Evolutionary conservation across 106 monocot species (phyloP), one percentile per base, ranked within the genome.

Genomic region (Phalaenopsis equestris): DNA sequence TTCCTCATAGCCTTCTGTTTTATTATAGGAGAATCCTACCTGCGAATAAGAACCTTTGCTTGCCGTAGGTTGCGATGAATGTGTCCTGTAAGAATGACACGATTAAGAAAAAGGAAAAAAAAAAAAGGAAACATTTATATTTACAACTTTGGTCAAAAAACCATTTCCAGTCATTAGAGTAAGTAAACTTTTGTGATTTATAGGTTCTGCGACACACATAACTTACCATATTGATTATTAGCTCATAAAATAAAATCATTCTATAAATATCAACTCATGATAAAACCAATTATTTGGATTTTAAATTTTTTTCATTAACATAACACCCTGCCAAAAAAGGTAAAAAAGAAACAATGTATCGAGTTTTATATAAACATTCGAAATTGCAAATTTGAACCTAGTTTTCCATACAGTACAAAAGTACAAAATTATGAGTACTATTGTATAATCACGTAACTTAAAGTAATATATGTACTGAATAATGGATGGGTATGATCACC

Each of bases 11-110:
- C 86, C 86, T 80, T 93, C 89, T 70, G 83, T 88, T 77, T 91
- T 93, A 30, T 30, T 30, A 80, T 99, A 99, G 17, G 99, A 99
- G 75, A 93, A 99, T 42, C 99, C 93, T 17, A 99, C 95, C 80
- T 99, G 99, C 37, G 99, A 93, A 82, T 99, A 99, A 75, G 99
- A 86, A 75, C 90, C 99, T 80, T 91, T 99, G 82, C 41, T 88
- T 56, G 83, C 80, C 52, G 90, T 81, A 78, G 86, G 57, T 48
- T 95, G 95, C 47, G 90, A 80, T 70, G 88, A 19, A 11, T 86
- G 80, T 75, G 87, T 56, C 76, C 95, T 99, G 79, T 65, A 11
- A 55, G 42, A 78, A 82, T 48, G 43, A 55, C 2, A 77, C 16
- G 3, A 55, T 48, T 48, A 45, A 45, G 6, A 45, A 45, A 45